Evolutionary conservation across 257 asterid species (phyloP).

Genomic region (Primulina huaijiensis): DNA sequence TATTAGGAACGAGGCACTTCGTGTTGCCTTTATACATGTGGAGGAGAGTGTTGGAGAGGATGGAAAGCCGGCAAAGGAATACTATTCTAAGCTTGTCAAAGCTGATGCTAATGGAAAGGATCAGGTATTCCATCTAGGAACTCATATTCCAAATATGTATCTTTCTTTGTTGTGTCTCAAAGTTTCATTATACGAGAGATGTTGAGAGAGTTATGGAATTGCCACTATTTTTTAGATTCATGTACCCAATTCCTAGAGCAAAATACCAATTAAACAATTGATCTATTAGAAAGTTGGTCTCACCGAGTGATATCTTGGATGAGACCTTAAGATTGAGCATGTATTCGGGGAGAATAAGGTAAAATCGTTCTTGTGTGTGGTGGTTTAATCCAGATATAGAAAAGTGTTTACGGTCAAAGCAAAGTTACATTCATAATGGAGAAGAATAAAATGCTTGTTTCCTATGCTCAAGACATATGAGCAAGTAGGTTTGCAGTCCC

Average conservation of each 20-base stretch:
- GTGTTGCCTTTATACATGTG: constrained; percentile 92
- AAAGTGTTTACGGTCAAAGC: no score
- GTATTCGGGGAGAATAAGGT: neutral
- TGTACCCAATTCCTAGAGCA: no score
- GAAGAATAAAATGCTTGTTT: neutral
- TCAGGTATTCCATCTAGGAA: constrained; percentile 53
- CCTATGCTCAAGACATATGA: neutral
- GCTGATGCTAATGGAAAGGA: constrained; percentile 94
- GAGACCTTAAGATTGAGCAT: neutral
- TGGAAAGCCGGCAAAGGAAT: constrained; percentile 63
- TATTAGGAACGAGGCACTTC: constrained; percentile 91
- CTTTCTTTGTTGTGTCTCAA: constrained; percentile 17
- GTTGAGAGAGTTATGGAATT: neutral
- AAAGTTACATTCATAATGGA: neutral
- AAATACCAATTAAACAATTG: no score
- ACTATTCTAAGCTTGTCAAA: constrained; percentile 89
- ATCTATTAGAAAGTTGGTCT: no score
- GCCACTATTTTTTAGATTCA: neutral
- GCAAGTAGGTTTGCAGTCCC: neutral
- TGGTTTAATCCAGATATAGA: no score
- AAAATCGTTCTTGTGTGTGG: neutral
- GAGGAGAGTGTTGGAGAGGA: constrained; percentile 65
- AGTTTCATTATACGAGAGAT: constrained; percentile 4
- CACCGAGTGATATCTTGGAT: neutral
- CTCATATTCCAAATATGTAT: constrained; percentile 12